A percentile compares a stretch with the other conserved stretches of the same genome.
Conservation (phyloP, 2,329 filamentous ascomycete genomes). For the Colletotrichum paranaense region DNA sequence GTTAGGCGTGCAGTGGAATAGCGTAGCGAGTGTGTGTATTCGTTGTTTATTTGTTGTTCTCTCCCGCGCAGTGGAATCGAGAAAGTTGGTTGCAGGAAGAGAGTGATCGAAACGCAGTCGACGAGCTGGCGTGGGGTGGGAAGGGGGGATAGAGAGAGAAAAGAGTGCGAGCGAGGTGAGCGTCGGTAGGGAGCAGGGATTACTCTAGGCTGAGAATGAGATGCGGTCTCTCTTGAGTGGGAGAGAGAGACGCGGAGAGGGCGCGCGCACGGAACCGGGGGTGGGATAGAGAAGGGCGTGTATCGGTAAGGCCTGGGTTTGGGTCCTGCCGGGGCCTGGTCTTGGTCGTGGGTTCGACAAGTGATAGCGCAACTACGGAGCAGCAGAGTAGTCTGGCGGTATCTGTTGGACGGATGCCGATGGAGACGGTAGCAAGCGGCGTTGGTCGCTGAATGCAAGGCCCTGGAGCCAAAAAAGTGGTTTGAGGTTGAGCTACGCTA, state of each 20-base stretch:
- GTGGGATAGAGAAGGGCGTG: constrained; percentile 3
- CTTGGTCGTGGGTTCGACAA: neutral
- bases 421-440: constrained; percentile 12
- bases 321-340: neutral
- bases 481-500: neutral
- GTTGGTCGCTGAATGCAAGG: constrained; percentile 20
- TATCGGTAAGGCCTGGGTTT: constrained; percentile 3
- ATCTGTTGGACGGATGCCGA: constrained; percentile 7
- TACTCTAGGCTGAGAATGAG: neutral
- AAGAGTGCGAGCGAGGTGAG: constrained; percentile 30
- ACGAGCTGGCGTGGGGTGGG: constrained; percentile 20
- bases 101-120: constrained; percentile 7
- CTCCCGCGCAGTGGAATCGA: constrained; percentile 29
- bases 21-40: constrained; percentile 20
- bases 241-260: constrained; percentile 2
- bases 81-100: constrained; percentile 15
- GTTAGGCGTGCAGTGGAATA: neutral
- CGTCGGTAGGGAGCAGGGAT: constrained; percentile 19
- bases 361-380: neutral
- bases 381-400: neutral
- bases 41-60: constrained; percentile 34
- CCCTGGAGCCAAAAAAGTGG: neutral
- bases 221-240: neutral
- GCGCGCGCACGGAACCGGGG: constrained; percentile 25
- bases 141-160: constrained; percentile 31